Conservation (phyloP, 2,329 filamentous ascomycete genomes). For the Colletotrichum kahawae region DNA sequence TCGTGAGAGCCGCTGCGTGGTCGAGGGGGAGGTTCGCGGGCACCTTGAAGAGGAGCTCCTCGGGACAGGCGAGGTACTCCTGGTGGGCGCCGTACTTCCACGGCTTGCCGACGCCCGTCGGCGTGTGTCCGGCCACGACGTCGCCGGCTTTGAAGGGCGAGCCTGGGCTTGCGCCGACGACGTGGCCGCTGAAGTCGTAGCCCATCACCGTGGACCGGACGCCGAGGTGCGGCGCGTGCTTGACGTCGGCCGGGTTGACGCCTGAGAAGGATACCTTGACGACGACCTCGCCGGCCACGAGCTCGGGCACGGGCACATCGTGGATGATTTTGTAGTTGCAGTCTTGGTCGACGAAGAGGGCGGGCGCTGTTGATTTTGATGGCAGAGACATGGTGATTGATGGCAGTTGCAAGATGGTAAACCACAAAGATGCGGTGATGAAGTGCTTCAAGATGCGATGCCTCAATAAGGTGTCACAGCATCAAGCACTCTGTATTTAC, state of each 20-base stretch:
- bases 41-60: not conserved
- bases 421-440: not conserved
- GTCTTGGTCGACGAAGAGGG: slow-evolving; percentile 6
- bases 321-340: not conserved
- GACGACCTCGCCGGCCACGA: not conserved
- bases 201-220: not conserved
- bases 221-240: not conserved
- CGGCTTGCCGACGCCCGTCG: slow-evolving; percentile 5
- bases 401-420: not conserved
- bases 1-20: slow-evolving; percentile 22
- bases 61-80: not conserved
- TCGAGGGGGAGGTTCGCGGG: slow-evolving; percentile 5
- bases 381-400: not conserved
- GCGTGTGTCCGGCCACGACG: not conserved
- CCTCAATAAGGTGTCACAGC: not conserved
- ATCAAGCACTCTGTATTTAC: not conserved
- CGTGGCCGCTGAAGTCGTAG: slow-evolving; percentile 15
- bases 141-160: not conserved
- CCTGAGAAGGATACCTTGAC: not conserved
- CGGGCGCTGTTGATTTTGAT: not conserved
- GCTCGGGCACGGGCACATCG: not conserved
- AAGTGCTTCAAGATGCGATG: not conserved
- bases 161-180: not conserved
- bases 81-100: slow-evolving; percentile 6
- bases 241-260: slow-evolving; percentile 16